Evolutionary conservation across 2,329 filamentous ascomycete species (phyloP).

Genomic region (Penicillium sp.): DNA sequence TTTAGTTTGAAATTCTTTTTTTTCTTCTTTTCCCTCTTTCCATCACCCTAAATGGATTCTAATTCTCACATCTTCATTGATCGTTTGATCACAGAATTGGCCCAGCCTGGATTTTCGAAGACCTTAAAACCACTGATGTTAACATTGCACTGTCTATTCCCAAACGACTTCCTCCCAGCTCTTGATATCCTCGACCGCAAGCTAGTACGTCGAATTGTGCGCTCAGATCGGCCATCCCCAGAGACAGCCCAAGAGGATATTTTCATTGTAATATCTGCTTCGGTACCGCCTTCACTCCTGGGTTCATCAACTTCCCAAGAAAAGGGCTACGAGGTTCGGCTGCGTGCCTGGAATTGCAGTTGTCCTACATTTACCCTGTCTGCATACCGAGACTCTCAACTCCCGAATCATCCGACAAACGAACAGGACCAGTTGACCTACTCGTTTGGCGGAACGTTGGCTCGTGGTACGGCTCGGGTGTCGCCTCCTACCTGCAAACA

Average conservation of each 20-base stretch:
- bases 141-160: slow-evolving; percentile 77
- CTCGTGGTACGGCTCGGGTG: slow-evolving; percentile 13
- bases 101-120: slow-evolving; percentile 15
- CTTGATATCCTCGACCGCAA: slow-evolving; percentile 76
- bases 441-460: slow-evolving; percentile 34
- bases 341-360: slow-evolving; percentile 74
- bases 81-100: slow-evolving; percentile 17
- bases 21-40: neutral
- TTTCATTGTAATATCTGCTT: slow-evolving; percentile 59
- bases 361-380: slow-evolving; percentile 76
- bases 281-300: slow-evolving; percentile 24
- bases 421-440: slow-evolving; percentile 13
- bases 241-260: slow-evolving; percentile 25
- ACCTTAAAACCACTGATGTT: slow-evolving; percentile 53
- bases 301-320: slow-evolving; percentile 18
- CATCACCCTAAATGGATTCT: slow-evolving; percentile 4
- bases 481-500: slow-evolving; percentile 65
- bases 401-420: slow-evolving; percentile 3
- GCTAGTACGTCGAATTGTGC: slow-evolving; percentile 53
- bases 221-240: neutral
- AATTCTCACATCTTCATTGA: slow-evolving; percentile 18
- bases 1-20: neutral
- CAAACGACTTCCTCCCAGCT: slow-evolving; percentile 68
- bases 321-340: slow-evolving; percentile 59
- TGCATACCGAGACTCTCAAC: slow-evolving; percentile 47